Evolutionary conservation across 176 grass and related monocot species (phyloP).

Genomic region (Carex parvula): DNA sequence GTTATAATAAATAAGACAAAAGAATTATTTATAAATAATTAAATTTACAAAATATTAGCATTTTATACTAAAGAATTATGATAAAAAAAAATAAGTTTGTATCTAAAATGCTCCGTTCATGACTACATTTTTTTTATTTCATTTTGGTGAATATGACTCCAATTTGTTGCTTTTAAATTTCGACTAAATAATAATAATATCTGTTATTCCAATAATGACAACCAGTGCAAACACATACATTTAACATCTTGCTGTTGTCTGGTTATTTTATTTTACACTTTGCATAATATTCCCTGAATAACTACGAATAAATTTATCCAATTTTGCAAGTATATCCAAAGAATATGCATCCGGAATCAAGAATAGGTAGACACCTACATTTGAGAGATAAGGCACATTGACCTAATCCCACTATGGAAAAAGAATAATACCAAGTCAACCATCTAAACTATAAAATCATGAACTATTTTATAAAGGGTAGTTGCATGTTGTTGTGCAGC

Average conservation of each 20-base stretch:
- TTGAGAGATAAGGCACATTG: not conserved
- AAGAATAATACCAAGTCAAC: constrained; percentile 1
- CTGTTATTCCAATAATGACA: not conserved
- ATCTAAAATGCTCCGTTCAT: not conserved
- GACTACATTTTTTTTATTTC: no score
- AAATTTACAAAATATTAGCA: not conserved
- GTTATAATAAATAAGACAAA: no score
- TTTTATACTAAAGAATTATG: not conserved
- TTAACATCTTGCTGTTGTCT: not conserved
- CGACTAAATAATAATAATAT: not conserved
- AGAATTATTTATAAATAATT: no score
- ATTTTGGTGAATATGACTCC: no score
- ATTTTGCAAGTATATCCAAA: not conserved
- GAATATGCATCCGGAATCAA: no score
- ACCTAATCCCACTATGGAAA: not conserved
- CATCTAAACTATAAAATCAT: not conserved
- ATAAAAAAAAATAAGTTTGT: not conserved
- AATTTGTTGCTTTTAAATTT: no score
- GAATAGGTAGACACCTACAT: not conserved
- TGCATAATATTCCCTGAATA: not conserved
- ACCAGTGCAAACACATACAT: not conserved
- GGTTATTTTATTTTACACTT: not conserved
- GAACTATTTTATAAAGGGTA: not conserved
- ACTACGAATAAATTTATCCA: not conserved
- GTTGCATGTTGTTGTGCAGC: not conserved